phyloP scores from a whole-genome alignment of 2,329 filamentous ascomycete species.

The Ascochyta lentis region DNA sequence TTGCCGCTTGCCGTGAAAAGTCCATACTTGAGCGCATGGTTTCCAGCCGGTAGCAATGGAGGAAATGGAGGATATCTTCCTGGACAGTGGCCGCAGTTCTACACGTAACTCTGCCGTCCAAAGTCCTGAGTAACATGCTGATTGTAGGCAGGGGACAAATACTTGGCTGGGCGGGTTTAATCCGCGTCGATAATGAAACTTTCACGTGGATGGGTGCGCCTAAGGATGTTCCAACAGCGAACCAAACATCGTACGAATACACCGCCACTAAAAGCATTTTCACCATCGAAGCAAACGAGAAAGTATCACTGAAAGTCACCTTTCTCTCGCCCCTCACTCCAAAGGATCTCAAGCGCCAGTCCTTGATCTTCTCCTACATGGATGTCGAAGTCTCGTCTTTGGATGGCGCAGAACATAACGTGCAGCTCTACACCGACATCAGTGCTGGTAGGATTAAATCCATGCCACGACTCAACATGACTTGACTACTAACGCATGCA shows the following conservation, averaged over 20 bases:
- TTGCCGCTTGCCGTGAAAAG: slow-evolving; percentile 59
- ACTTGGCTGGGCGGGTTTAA: slow-evolving; percentile 69
- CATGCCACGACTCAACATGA: background rate
- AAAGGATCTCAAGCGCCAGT: slow-evolving; percentile 78
- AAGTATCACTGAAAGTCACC: slow-evolving; percentile 66
- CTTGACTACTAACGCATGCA: slow-evolving; percentile 20
- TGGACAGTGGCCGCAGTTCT: slow-evolving; percentile 73
- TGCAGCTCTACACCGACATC: slow-evolving; percentile 75
- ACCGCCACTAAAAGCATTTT: slow-evolving; percentile 44
- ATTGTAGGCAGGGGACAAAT: slow-evolving; percentile 74
- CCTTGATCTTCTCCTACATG: slow-evolving; percentile 79
- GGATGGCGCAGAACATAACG: slow-evolving; percentile 58
- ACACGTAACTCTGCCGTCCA: slow-evolving; percentile 60
- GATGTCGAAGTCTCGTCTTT: slow-evolving; percentile 72
- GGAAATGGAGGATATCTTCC: slow-evolving; percentile 81
- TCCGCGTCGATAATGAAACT: slow-evolving; percentile 62
- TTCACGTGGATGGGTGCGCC: slow-evolving; percentile 67
- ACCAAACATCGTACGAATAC: slow-evolving; percentile 68
- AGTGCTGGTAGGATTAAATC: slow-evolving; percentile 64
- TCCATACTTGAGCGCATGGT: slow-evolving; percentile 60
- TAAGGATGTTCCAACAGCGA: slow-evolving; percentile 74
- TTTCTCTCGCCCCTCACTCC: slow-evolving; percentile 82
- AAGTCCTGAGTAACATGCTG: slow-evolving; percentile 3
- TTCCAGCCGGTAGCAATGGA: slow-evolving; percentile 75
- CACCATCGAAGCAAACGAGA: slow-evolving; percentile 54